These are phyloP conservation scores for Crithidia brevicula DNA, from an alignment of 208 protist genomes.

Conservation along the genomic window DNA sequence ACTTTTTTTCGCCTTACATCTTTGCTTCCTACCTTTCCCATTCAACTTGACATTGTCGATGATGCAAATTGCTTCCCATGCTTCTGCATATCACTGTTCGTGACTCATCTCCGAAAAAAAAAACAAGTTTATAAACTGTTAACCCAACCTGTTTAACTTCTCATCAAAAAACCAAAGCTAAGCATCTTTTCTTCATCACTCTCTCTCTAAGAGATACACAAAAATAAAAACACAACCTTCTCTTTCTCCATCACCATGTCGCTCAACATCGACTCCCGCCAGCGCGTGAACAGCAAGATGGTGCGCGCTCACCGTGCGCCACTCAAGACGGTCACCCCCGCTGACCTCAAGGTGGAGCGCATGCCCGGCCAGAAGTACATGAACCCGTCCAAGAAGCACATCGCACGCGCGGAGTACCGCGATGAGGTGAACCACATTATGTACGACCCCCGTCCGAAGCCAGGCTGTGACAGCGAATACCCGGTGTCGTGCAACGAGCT, in stretches of 20 bases:
- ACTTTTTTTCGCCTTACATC: no score
- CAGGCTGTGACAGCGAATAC: slow-evolving; percentile 51
- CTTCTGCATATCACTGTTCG: no score
- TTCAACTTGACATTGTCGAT: no score
- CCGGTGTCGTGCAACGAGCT: slow-evolving; percentile 78
- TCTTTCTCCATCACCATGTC: background rate
- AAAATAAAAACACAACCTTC: background rate
- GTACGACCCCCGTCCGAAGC: slow-evolving; percentile 83
- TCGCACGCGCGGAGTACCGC: slow-evolving; percentile 64
- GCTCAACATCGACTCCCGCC: slow-evolving; percentile 16
- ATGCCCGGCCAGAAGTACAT: slow-evolving; percentile 70
- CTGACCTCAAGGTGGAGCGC: slow-evolving; percentile 79
- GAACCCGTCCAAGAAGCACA: slow-evolving; percentile 86
- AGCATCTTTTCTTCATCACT: background rate
- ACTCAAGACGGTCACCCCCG: slow-evolving; percentile 60
- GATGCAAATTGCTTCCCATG: no score
- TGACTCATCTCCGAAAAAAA: no score
- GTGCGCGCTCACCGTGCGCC: slow-evolving; percentile 54
- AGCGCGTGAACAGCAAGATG: slow-evolving; percentile 23
- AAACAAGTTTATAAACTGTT: no score
- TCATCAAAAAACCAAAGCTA: no score
- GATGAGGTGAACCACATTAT: slow-evolving; percentile 88
- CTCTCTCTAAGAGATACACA: background rate
- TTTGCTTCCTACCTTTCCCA: no score
- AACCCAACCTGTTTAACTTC: no score